A percentile compares a stretch with the other conserved stretches of the same genome.
These are phyloP conservation scores for Metarhizium anisopliae DNA, from an alignment of 2,329 filamentous ascomycete species.

Conservation along the genomic window DNA sequence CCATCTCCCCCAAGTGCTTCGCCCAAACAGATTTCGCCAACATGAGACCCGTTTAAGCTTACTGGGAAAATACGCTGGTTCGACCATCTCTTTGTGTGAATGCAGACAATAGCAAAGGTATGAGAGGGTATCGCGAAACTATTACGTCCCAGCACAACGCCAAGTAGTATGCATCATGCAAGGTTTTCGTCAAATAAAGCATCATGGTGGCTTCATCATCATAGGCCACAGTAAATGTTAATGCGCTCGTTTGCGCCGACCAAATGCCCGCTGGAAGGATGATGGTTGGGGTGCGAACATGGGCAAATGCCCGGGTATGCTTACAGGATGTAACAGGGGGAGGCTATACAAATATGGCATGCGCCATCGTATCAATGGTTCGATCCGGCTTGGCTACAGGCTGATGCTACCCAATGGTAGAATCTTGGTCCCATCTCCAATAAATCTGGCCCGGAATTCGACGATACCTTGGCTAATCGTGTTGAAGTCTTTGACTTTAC, in stretches of 20 bases:
- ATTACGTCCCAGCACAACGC: background rate
- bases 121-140: background rate
- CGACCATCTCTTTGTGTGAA: background rate
- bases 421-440: conserved; percentile 55
- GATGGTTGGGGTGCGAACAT: background rate
- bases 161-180: background rate
- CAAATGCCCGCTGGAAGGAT: background rate
- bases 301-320: background rate
- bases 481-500: conserved; percentile 56
- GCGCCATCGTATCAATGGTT: background rate
- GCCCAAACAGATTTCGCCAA: background rate
- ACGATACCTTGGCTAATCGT: conserved; percentile 59
- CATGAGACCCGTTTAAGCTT: background rate
- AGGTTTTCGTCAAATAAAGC: background rate
- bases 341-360: background rate
- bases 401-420: conserved; percentile 45
- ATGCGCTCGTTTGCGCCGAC: background rate
- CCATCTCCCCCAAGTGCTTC: background rate
- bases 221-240: background rate
- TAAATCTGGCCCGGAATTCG: conserved; percentile 55
- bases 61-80: background rate
- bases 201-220: background rate
- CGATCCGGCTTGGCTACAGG: conserved; percentile 13
- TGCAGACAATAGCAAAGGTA: background rate
- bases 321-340: conserved; percentile 1